Evolutionary conservation across 495 filamentous ascomycete genomes (phyloP).

Genomic region (Trichoderma virens): DNA sequence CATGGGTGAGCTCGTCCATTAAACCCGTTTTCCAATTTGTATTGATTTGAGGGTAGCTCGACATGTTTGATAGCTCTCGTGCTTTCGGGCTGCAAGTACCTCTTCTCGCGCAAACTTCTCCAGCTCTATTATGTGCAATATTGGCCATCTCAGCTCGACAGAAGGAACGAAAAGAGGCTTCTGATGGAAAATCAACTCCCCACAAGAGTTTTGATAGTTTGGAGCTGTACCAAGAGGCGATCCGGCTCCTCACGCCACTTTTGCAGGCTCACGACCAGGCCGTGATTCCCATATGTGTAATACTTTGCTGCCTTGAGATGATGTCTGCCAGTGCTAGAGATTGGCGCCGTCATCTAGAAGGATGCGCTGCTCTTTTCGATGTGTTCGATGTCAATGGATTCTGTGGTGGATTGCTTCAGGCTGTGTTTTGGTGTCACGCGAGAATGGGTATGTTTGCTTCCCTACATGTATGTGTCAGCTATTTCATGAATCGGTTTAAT

Average conservation of each 20-base stretch:
- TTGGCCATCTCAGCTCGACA: slow-evolving; percentile 37
- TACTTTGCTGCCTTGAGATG: slow-evolving; percentile 19
- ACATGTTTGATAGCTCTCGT: slow-evolving; percentile 17
- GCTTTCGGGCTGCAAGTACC: slow-evolving; percentile 34
- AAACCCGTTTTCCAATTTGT: too few species aligned
- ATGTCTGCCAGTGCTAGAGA: slow-evolving; percentile 18
- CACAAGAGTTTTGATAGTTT: slow-evolving; percentile 25
- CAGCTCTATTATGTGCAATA: slow-evolving; percentile 33
- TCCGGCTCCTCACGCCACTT: slow-evolving; percentile 31
- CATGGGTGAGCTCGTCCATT: slow-evolving; percentile 9
- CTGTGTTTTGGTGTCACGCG: slow-evolving; percentile 17
- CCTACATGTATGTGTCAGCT: not conserved
- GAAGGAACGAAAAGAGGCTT: slow-evolving; percentile 31
- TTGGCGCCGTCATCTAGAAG: slow-evolving; percentile 18
- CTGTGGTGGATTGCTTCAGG: slow-evolving; percentile 14
- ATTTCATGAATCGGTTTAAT: not conserved
- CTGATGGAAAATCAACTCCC: not conserved
- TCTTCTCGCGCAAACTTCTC: slow-evolving; percentile 29
- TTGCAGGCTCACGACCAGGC: slow-evolving; percentile 15
- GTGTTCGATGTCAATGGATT: slow-evolving; percentile 13
- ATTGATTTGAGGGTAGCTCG: slow-evolving; percentile 5
- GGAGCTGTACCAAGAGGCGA: slow-evolving; percentile 39
- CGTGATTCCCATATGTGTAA: slow-evolving; percentile 15
- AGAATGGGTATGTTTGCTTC: slow-evolving; percentile 13
- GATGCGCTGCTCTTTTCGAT: slow-evolving; percentile 17